Percentiles rank a stretch among this genome's conserved stretches.
Evolutionary conservation across 78 protist genomes (phyloP).

Genomic region (Blattamonas nauphoetae): DNA sequence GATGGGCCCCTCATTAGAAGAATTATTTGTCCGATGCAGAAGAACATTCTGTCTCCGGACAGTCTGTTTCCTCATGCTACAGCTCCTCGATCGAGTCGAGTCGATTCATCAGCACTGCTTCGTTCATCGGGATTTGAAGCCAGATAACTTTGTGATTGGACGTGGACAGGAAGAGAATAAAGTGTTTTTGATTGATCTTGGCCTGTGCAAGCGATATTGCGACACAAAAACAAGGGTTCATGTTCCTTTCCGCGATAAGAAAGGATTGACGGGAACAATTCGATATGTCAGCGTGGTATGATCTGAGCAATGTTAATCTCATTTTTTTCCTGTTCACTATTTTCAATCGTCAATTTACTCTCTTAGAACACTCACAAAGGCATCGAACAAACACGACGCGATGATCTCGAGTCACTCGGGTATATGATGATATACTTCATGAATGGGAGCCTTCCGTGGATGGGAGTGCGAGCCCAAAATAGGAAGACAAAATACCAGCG

Average conservation of each 20-base stretch:
- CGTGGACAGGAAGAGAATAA: not conserved
- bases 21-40: constrained; percentile 26
- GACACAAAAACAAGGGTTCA: not conserved
- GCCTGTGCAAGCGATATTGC: constrained; percentile 25
- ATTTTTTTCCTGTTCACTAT: too few relatives aligned
- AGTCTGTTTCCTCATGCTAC: constrained; percentile 30
- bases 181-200: constrained; percentile 34
- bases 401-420: constrained; percentile 8
- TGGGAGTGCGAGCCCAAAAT: not conserved
- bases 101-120: constrained; percentile 34
- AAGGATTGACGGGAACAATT: constrained; percentile 3
- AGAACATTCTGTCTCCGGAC: constrained; percentile 32
- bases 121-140: constrained; percentile 52
- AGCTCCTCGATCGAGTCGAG: constrained; percentile 33
- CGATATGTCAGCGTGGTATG: not conserved
- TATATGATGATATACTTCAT: constrained; percentile 9
- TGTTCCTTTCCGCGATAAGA: not conserved
- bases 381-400: constrained; percentile 12
- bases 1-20: constrained; percentile 55
- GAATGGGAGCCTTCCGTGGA: constrained; percentile 9
- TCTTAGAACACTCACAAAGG: constrained; percentile 6
- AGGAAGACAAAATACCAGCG: constrained; percentile 80
- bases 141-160: constrained; percentile 49
- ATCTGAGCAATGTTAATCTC: too few relatives aligned
- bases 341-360: too few relatives aligned